Conservation (phyloP, 192 early-diverging fungal genomes). For the Umbelopsis vinacea region DNA sequence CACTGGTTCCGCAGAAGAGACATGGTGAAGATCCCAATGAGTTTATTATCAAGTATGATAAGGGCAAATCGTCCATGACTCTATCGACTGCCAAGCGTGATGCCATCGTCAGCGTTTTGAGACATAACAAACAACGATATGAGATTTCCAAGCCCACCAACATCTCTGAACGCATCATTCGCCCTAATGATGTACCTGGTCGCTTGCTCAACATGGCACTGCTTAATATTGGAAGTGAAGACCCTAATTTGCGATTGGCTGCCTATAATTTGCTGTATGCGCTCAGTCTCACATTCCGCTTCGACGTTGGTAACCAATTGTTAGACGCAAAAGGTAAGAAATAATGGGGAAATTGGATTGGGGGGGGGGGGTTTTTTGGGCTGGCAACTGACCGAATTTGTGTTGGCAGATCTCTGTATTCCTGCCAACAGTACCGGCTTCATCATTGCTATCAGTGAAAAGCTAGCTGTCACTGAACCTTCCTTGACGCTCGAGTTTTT, state of each 20-base stretch:
- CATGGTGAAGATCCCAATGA: conserved; percentile 66
- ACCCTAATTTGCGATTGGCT: conserved; percentile 78
- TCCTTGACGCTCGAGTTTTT: conserved; percentile 90
- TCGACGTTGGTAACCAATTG: conserved; percentile 83
- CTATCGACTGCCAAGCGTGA: conserved; percentile 80
- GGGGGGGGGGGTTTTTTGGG: too few species aligned
- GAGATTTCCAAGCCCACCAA: conserved; percentile 65
- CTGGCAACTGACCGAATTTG: background rate
- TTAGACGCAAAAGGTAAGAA: conserved; percentile 67
- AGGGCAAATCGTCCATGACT: conserved; percentile 61
- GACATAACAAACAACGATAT: conserved; percentile 72
- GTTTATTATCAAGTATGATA: conserved; percentile 80
- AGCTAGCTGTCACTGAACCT: conserved; percentile 73
- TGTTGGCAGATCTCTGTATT: conserved; percentile 73
- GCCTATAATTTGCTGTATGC: conserved; percentile 93
- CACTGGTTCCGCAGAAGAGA: conserved; percentile 23
- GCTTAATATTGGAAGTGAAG: conserved; percentile 84
- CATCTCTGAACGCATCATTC: conserved; percentile 73
- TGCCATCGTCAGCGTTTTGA: conserved; percentile 61
- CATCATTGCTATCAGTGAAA: conserved; percentile 79
- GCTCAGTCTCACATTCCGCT: conserved; percentile 77
- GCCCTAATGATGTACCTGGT: conserved; percentile 89
- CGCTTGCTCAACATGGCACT: conserved; percentile 92
- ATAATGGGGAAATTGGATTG: background rate
- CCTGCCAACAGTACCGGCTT: conserved; percentile 90